Evolutionary conservation across 169 alveolate genomes (phyloP), one percentile per base, ranked within the genome.

Genomic region (Cyclospora cayetanensis): DNA sequence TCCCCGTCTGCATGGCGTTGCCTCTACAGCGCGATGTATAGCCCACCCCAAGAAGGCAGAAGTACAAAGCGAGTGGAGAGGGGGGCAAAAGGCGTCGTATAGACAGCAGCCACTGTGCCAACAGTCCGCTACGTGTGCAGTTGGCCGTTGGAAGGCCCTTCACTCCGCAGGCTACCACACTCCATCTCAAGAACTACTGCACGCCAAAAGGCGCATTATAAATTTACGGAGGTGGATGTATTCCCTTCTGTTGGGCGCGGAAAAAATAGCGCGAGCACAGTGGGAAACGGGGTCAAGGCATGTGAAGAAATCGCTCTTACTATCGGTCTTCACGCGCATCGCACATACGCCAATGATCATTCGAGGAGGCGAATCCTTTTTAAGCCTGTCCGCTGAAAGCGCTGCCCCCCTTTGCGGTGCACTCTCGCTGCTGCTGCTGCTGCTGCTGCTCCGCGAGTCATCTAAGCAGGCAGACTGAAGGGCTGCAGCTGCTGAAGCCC

Each of bases 331-430:
- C 41, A 46, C 70, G 27, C 41, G 34, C 88, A 77, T 77, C 11
- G 88, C 88, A 50, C 88, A 77, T 12, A 77, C 88, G n/a, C 88
- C 88, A 0, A 77, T 77, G 88, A 52, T 37, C 72, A 77, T 15
- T 12, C 53, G 66, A 27, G 53, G 52, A 34, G 53, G 66, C 22
- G 52, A 22, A 27, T 27, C 15, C 27, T 27, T 27, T 5, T 27
- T 3, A 1, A 25, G 20, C 29, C 50, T 27, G 80, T 27, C 0
- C 27, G 41, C 52, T 18, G 46, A 18, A 7, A 4, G 27, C 2
- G 11, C 80, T 68, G 27, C 80, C 46, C 41, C 25, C 52, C 9
- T 29, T 11, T 22, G 46, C 46, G 31, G 72, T 15, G 4, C 3
- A 31, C 15, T 60, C 35, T 60, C 34, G 12, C 74, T 25, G 74